Conservation (phyloP, 345 rosid genomes). For the Moricandia arvensis region DNA sequence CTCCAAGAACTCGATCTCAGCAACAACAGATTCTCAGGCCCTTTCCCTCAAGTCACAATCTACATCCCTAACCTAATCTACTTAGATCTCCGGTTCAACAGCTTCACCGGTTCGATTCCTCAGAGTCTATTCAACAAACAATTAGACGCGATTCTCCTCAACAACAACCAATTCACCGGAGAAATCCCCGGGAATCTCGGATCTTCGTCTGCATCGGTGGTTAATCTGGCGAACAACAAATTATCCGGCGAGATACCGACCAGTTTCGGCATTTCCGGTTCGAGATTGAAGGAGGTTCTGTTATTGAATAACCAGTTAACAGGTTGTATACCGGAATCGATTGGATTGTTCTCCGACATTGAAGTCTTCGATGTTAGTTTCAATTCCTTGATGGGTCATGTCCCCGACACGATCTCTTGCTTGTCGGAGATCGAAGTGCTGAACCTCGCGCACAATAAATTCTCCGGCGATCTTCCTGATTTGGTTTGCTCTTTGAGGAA, state of each 20-base stretch:
- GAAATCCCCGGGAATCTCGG: slow-evolving; percentile 69
- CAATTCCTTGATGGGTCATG: no score
- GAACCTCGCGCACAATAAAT: no score
- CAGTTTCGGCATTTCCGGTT: slow-evolving; percentile 54
- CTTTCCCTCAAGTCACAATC: slow-evolving; percentile 53
- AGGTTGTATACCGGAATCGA: no score
- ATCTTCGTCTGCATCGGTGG: slow-evolving; percentile 72
- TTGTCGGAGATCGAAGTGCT: no score
- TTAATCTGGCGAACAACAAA: slow-evolving; percentile 75
- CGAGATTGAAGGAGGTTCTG: no score
- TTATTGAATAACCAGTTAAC: no score
- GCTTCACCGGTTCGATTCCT: slow-evolving; percentile 73
- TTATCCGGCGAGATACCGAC: slow-evolving; percentile 64
- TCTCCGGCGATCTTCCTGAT: no score
- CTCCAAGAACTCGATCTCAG: slow-evolving; percentile 87
- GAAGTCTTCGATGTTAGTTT: no score
- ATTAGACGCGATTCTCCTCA: slow-evolving; percentile 81
- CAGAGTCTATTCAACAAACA: slow-evolving; percentile 64
- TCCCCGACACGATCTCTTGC: no score
- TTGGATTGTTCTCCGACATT: no score
- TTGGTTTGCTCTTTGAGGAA: no score
- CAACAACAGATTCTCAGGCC: slow-evolving; percentile 69
- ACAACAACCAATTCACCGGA: slow-evolving; percentile 69
- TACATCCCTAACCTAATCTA: slow-evolving; percentile 66
- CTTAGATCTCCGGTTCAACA: slow-evolving; percentile 82